Evolutionary conservation across 2,329 filamentous ascomycete species (phyloP).

Genomic region (Pyrenophora seminiperda): DNA sequence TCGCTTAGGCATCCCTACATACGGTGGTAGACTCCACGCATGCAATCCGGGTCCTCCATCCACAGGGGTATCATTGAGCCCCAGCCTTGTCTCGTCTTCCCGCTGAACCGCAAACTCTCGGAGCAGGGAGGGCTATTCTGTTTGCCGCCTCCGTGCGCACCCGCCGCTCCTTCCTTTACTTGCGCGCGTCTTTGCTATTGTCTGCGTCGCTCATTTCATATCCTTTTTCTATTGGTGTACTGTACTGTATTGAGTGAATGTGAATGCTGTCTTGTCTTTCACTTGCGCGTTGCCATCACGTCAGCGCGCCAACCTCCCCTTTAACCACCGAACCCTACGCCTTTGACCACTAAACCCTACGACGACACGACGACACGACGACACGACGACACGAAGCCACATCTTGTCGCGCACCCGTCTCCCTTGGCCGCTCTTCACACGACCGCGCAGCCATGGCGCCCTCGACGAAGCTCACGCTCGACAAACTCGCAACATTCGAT

Average conservation of each 20-base stretch:
- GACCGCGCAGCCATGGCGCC: conserved; percentile 48
- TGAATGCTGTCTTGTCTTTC: conserved; percentile 30
- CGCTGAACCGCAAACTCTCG: conserved; percentile 27
- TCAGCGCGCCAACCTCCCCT: conserved; percentile 30
- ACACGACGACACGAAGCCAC: neutral
- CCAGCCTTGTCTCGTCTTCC: conserved; percentile 23
- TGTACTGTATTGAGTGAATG: conserved; percentile 27
- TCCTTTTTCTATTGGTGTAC: conserved; percentile 8
- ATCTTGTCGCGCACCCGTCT: neutral
- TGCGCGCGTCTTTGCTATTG: conserved; percentile 16
- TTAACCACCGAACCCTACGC: conserved; percentile 10
- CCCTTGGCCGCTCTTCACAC: neutral
- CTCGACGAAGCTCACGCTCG: conserved; percentile 77
- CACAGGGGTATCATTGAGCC: conserved; percentile 11
- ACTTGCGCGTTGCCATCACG: conserved; percentile 22
- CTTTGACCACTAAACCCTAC: conserved; percentile 6
- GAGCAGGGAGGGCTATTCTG: conserved; percentile 17
- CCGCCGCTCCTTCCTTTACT: conserved; percentile 35
- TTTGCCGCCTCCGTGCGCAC: conserved; percentile 30
- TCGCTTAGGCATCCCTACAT: conserved; percentile 15
- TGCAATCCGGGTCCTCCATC: conserved; percentile 6
- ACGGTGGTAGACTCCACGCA: conserved; percentile 8
- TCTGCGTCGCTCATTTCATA: conserved; percentile 33
- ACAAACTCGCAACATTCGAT: conserved; percentile 89
- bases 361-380: neutral